Conservation (phyloP, 2,329 filamentous ascomycete genomes). For the Diaporthe humulicola region DNA sequence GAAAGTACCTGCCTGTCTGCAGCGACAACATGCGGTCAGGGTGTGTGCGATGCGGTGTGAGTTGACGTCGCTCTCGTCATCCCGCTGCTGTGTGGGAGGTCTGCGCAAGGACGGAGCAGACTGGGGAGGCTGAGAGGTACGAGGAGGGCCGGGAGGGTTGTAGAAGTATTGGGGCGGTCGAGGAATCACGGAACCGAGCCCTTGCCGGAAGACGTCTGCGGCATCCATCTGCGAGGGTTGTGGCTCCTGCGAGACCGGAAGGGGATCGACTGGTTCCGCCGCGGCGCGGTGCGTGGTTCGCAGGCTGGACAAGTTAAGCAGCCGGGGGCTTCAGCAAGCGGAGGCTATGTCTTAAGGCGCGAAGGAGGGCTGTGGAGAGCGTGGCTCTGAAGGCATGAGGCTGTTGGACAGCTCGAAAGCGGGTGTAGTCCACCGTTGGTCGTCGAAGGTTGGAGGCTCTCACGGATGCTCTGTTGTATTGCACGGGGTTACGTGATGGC, state of each 20-base stretch:
- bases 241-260: constrained; percentile 1
- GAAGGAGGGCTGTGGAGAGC: constrained; percentile 3
- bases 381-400: constrained; percentile 22
- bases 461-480: background rate
- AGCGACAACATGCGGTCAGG: constrained; percentile 83
- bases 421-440: background rate
- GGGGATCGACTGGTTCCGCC: constrained; percentile 9
- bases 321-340: background rate
- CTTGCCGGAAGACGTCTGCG: constrained; percentile 71
- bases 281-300: background rate
- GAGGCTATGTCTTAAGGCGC: constrained; percentile 17
- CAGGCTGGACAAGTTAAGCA: background rate
- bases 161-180: constrained; percentile 52
- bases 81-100: constrained; percentile 49
- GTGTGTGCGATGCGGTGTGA: constrained; percentile 80
- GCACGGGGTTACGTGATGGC: background rate
- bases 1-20: constrained; percentile 74
- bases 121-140: constrained; percentile 43
- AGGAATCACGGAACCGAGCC: constrained; percentile 64
- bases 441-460: constrained; percentile 3
- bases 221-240: constrained; percentile 65
- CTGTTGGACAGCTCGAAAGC: background rate
- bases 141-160: constrained; percentile 46
- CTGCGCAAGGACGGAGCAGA: constrained; percentile 40
- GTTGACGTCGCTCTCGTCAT: constrained; percentile 65